Percentiles rank a stretch among this genome's conserved stretches.
These are phyloP conservation scores for Chrysopogon serrulatus DNA, from an alignment of 176 grass and related monocot species.

Conservation along the genomic window DNA sequence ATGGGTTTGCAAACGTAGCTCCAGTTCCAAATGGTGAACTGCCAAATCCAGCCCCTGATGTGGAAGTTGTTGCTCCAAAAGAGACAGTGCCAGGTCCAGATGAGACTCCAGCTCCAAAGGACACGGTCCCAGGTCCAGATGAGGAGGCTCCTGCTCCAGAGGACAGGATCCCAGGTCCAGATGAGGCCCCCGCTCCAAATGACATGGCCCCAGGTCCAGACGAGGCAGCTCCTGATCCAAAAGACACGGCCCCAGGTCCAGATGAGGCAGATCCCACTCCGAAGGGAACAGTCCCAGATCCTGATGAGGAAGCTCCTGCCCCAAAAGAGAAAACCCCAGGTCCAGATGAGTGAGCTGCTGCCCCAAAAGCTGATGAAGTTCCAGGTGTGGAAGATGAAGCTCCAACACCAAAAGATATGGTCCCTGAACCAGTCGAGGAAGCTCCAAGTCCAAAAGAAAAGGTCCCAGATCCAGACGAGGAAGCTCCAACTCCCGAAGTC, in stretches of 20 bases:
- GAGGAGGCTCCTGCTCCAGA: conserved; percentile 17
- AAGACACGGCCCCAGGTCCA: background rate
- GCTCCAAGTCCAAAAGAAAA: conserved; percentile 16
- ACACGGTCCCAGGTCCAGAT: conserved; percentile 5
- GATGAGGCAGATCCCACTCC: conserved; percentile 6
- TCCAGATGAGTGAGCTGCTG: background rate
- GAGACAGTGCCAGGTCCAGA: conserved; percentile 30
- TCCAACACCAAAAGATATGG: conserved; percentile 9
- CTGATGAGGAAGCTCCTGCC: conserved; percentile 20
- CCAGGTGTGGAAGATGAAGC: conserved; percentile 9
- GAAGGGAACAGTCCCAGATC: conserved; percentile 17
- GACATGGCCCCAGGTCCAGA: conserved; percentile 18
- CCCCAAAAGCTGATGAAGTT: background rate
- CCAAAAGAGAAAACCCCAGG: conserved; percentile 20
- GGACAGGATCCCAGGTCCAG: conserved; percentile 17
- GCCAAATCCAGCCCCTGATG: conserved; percentile 25
- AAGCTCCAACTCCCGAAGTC: conserved; percentile 16
- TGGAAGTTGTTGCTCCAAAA: conserved; percentile 36
- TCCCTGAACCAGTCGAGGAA: conserved; percentile 19
- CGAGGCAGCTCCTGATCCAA: background rate
- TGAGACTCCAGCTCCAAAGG: conserved; percentile 19
- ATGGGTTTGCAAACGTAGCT: conserved; percentile 11
- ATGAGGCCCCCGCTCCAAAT: conserved; percentile 18
- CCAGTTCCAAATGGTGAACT: conserved; percentile 47
- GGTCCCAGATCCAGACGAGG: conserved; percentile 14